Conservation (phyloP, 305 asterid species). For the Rubia peregrina region DNA sequence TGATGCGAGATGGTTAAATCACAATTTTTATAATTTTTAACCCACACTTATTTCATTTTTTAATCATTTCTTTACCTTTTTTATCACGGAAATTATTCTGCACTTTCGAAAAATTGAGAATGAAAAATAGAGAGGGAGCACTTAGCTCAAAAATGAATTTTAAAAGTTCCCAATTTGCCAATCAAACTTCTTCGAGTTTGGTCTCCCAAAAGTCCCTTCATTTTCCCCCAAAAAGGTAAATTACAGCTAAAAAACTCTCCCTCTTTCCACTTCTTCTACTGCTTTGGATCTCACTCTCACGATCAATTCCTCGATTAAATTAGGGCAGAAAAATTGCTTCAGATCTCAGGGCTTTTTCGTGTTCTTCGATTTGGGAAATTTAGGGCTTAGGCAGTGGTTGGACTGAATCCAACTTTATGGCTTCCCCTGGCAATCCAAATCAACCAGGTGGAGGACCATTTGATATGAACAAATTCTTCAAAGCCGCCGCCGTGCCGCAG, state of each 20-base stretch:
- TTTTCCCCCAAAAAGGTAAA: not conserved
- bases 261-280: constrained; percentile 11
- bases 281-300: constrained; percentile 24
- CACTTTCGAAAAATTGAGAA: no score
- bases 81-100: no score
- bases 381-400: not conserved
- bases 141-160: no score
- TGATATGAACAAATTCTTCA: constrained; percentile 64
- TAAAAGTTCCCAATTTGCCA: not conserved
- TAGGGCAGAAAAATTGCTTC: not conserved
- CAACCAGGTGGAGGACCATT: constrained; percentile 62
- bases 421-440: constrained; percentile 58
- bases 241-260: not conserved
- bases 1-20: no score
- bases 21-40: no score
- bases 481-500: constrained; percentile 23
- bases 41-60: no score
- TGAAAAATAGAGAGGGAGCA: no score
- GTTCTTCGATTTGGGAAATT: no score
- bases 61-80: no score
- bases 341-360: not conserved
- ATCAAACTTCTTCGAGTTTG: not conserved
- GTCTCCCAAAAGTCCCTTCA: not conserved
- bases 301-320: no score
- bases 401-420: constrained; percentile 25